These are phyloP conservation scores for Mortierella sp. DNA, from an alignment of 371 early-diverging fungal species.

Conservation along the genomic window DNA sequence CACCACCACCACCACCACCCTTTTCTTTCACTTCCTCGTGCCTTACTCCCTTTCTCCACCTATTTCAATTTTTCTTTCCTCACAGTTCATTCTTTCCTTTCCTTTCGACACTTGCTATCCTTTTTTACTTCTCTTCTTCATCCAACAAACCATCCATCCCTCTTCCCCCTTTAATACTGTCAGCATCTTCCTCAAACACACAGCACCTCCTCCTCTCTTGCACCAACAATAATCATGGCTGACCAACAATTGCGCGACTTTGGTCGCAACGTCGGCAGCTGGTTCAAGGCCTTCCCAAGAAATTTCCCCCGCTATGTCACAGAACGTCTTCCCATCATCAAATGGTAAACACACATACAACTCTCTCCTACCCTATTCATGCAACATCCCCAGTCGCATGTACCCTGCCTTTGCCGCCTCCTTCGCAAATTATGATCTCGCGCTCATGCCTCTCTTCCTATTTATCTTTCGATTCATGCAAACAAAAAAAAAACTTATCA, in stretches of 20 bases:
- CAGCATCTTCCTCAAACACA: not conserved
- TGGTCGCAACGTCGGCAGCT: constrained; percentile 24
- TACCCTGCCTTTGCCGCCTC: not conserved
- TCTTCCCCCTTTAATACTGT: not conserved
- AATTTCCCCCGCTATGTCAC: constrained; percentile 45
- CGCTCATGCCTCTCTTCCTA: not conserved
- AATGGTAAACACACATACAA: constrained; percentile 33
- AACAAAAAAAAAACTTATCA: constrained; percentile 8
- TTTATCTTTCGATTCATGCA: not conserved
- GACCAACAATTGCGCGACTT: constrained; percentile 46
- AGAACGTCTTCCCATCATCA: constrained; percentile 51
- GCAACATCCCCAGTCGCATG: not conserved
- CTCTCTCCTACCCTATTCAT: not conserved
- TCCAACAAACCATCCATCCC: not conserved
- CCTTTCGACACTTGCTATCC: not conserved
- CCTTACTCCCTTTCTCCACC: not conserved
- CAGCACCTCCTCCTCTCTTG: not conserved
- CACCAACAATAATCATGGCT: constrained; percentile 31
- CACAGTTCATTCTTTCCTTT: not conserved
- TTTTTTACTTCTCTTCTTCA: not conserved
- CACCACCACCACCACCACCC: not conserved
- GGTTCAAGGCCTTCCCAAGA: constrained; percentile 42
- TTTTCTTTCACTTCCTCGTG: not conserved
- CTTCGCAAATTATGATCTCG: not conserved
- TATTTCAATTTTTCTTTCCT: not conserved